A percentile compares a stretch with the other conserved stretches of the same genome.
These are phyloP conservation scores for Clitocybe nebularis DNA, from an alignment of 1,284 basidiomycete species.

Conservation along the genomic window DNA sequence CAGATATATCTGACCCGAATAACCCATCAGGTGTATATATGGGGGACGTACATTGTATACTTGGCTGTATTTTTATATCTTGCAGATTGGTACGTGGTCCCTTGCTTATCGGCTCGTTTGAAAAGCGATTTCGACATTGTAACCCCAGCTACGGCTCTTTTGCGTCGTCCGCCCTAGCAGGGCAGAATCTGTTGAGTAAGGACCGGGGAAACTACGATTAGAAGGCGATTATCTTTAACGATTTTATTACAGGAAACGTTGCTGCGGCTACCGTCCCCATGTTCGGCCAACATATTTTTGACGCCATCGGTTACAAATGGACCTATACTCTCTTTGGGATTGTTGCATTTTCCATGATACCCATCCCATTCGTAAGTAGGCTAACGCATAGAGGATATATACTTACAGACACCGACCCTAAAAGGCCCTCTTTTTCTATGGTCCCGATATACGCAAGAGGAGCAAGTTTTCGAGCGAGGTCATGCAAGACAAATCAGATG, in stretches of 20 bases:
- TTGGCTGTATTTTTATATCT: constrained; percentile 68
- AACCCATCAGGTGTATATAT: constrained; percentile 47
- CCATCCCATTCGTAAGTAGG: constrained; percentile 14
- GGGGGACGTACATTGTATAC: constrained; percentile 58
- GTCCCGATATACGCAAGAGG: constrained; percentile 53
- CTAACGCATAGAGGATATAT: not conserved
- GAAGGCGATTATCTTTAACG: too few relatives aligned
- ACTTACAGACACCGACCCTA: too few relatives aligned
- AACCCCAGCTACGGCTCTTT: constrained; percentile 63
- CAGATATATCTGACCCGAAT: too few relatives aligned
- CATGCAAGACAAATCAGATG: too few relatives aligned
- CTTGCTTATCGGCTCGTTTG: not conserved
- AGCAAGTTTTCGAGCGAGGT: constrained; percentile 57
- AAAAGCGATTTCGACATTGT: not conserved
- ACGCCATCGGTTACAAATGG: constrained; percentile 60
- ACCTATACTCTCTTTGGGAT: constrained; percentile 66
- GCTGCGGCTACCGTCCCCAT: constrained; percentile 59
- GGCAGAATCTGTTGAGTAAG: constrained; percentile 68
- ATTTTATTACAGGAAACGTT: constrained; percentile 57
- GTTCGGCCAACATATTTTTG: constrained; percentile 63
- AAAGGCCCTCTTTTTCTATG: constrained; percentile 61
- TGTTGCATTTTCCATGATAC: constrained; percentile 40
- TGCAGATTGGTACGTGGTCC: constrained; percentile 57
- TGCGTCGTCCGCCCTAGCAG: constrained; percentile 75
- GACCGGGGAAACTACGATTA: constrained; percentile 10